Evolutionary conservation across 2,329 filamentous ascomycete genomes (phyloP).

Genomic region (Colletotrichum neosansevieriae): DNA sequence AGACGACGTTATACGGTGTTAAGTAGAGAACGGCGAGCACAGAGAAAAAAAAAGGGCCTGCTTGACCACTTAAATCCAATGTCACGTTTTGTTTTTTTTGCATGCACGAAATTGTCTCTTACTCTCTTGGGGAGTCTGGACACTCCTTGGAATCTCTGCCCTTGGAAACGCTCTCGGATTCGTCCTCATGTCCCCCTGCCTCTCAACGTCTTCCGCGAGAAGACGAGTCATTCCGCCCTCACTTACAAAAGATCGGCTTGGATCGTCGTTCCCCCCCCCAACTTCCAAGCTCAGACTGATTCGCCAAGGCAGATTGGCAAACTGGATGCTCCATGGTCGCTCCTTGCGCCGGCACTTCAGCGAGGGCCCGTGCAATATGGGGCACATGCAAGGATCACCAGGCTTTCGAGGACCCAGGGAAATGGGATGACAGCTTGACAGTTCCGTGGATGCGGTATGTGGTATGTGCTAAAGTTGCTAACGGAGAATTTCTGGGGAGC

Average conservation of each 20-base stretch:
- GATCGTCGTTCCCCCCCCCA: too few relatives aligned
- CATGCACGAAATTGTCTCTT: slow-evolving; percentile 4
- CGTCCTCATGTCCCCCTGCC: background rate
- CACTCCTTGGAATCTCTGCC: background rate
- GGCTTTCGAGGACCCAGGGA: background rate
- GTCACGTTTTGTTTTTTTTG: slow-evolving; percentile 7
- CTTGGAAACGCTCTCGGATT: background rate
- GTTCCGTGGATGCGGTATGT: slow-evolving; percentile 1
- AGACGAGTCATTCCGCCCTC: slow-evolving; percentile 4
- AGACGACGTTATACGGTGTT: background rate
- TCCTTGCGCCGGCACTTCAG: slow-evolving; percentile 6
- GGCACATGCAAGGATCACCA: background rate
- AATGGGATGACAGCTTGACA: background rate
- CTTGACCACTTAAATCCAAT: slow-evolving; percentile 16
- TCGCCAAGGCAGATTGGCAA: slow-evolving; percentile 1
- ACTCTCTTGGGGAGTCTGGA: too few relatives aligned
- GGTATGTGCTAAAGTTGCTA: background rate
- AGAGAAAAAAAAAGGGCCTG: background rate
- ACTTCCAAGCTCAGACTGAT: too few relatives aligned
- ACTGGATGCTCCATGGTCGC: background rate
- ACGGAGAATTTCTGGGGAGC: background rate
- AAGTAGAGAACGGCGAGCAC: slow-evolving; percentile 1
- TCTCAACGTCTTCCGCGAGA: background rate
- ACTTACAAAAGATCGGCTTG: slow-evolving; percentile 9
- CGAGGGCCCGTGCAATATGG: background rate